Conservation (phyloP, 495 filamentous ascomycete species). For the Apiosordaria backusii region DNA sequence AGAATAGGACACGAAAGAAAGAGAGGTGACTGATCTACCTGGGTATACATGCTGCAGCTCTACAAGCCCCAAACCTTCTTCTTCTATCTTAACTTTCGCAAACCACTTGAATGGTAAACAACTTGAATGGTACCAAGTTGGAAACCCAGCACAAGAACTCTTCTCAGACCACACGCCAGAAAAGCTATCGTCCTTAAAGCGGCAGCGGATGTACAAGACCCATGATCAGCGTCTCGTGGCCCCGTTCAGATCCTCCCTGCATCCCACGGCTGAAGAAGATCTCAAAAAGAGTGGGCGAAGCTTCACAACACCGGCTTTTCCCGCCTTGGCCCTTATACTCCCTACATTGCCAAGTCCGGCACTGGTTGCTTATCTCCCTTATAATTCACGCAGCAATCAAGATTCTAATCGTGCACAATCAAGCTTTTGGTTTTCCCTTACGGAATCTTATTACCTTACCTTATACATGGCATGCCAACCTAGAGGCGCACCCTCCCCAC, state of each 20-base stretch:
- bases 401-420: background rate
- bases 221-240: background rate
- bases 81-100: too few relatives aligned
- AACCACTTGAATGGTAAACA: too few relatives aligned
- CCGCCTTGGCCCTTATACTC: slow-evolving; percentile 10
- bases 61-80: too few relatives aligned
- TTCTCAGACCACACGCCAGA: too few relatives aligned
- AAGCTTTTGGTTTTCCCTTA: background rate
- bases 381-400: too few relatives aligned
- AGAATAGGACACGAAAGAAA: too few relatives aligned
- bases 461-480: background rate
- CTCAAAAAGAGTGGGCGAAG: background rate
- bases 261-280: background rate
- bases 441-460: background rate
- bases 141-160: too few relatives aligned
- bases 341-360: background rate
- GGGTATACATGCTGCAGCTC: too few relatives aligned
- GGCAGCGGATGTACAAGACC: background rate
- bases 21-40: too few relatives aligned
- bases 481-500: too few relatives aligned
- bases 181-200: background rate
- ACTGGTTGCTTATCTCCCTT: background rate
- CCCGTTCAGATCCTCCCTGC: background rate
- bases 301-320: slow-evolving; percentile 10
- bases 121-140: too few relatives aligned